Evolutionary conservation across 306 rosid species (phyloP), one percentile per base, ranked within the genome.

Genomic region (Cucumis hystrix): DNA sequence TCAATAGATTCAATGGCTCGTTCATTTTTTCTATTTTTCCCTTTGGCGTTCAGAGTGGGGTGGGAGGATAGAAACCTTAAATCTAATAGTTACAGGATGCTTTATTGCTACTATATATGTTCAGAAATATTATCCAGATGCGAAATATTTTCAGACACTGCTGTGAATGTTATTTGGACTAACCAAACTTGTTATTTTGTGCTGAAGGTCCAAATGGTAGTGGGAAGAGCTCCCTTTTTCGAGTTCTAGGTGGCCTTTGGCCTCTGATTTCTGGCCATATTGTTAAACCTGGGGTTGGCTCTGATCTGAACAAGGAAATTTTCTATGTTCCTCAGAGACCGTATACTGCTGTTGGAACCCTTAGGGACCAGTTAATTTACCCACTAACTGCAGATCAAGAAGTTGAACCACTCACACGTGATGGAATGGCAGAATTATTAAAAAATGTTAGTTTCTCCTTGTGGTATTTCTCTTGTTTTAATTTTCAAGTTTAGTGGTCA

Each of bases 251-350:
- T 30, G 99, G 99, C 79, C 98, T 96, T 54, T 96, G 99, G 99
- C 99, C 99, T 21, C 79, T 96, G 80, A 89, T 92, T 62, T 91
- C 96, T 78, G 99, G 99, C 60, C 87, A 88, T 87, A 92, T 96
- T 62, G 96, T 91, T 83, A 96, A 96, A 82, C 99, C 99, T 57
- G 99, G 98, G 79, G 85, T 88, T 85, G 99, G 99, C 78, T 88
- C 98, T 77, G 93, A 96, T 88, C 99, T 96, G 78, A 96, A 96
- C 76, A 96, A 96, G 87, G 99, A 96, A 80, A 96, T 96, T 78
- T 96, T 96, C 82, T 96, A 96, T 83, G 99, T 96, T 80, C 99
- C 98, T 66, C 99, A 96, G 87, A 89, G 99, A 72, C 99, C 99
- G 8, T 96, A 96, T 88, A 96, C 99, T 57, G 99, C 99, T 77